Conservation (phyloP, 2,329 filamentous ascomycete species). For the Seiridium cupressi region DNA sequence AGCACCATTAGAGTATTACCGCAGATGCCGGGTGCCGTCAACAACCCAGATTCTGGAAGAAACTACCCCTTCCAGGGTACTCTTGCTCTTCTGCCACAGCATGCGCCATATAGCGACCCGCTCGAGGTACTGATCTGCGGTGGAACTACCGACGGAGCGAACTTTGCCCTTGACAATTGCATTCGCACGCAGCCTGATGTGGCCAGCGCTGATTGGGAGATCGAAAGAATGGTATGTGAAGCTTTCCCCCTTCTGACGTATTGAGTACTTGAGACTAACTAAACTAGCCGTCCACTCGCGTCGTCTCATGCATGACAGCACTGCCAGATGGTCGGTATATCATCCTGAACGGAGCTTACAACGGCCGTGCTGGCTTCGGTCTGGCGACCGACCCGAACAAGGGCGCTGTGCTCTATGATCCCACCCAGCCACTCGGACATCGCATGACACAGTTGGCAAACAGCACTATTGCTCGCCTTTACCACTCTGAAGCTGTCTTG, state of each 20-base stretch:
- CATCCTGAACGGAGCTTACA: slow-evolving; percentile 50
- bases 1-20: slow-evolving; percentile 47
- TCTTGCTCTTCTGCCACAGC: slow-evolving; percentile 51
- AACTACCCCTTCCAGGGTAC: slow-evolving; percentile 58
- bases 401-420: slow-evolving; percentile 54
- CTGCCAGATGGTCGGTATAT: slow-evolving; percentile 56
- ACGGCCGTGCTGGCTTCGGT: slow-evolving; percentile 52
- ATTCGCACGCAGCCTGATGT: slow-evolving; percentile 52
- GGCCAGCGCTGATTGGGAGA: slow-evolving; percentile 45
- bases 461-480: slow-evolving; percentile 53
- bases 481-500: slow-evolving; percentile 53
- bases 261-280: neutral
- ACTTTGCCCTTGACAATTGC: slow-evolving; percentile 57
- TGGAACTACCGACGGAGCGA: slow-evolving; percentile 47
- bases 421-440: slow-evolving; percentile 41
- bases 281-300: slow-evolving; percentile 44
- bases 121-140: slow-evolving; percentile 54
- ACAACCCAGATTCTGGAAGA: slow-evolving; percentile 47
- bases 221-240: slow-evolving; percentile 49
- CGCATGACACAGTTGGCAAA: slow-evolving; percentile 53
- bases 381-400: slow-evolving; percentile 44
- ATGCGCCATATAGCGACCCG: slow-evolving; percentile 47
- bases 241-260: neutral
- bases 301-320: slow-evolving; percentile 51
- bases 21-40: slow-evolving; percentile 53